Base-by-base conservation (phyloP, 805 yeast genomes). In the Saccharomycopsis fodiens region DNA sequence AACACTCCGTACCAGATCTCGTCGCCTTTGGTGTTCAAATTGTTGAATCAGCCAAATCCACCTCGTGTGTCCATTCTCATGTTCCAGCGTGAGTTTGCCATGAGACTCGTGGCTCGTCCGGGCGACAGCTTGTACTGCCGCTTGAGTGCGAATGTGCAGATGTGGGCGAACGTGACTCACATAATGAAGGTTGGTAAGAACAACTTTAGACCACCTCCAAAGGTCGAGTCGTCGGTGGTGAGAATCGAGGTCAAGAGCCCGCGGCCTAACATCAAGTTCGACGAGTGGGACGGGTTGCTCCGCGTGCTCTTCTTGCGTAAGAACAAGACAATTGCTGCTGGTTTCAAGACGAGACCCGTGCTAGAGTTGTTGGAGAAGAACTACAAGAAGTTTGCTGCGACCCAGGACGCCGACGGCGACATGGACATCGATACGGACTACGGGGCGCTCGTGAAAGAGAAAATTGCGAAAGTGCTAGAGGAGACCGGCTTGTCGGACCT, bases 81-180 rank as follows among this genome's bases (percentile, higher is more conserved):
- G 98, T 93, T 93, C 64, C 98, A 93, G 68, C 74, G 97, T 60
- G 98, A 93, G 61, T 93, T 93, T 59, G 98, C 98, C 2, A 64
- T 93, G 66, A 81, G 97, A 58, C 69, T 93, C 45, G 70, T 93
- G 44, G 98, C 98, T 1, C 77, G 95, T 55, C 97, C 98, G 0
- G 98, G 98, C n/a, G 97, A 93, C 56, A 64, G 86, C 1, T 69
- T 93, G 34, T 93, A 91, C 68, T 88, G 96, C 64, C 76, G 98
- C 58, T 72, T 93, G 45, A 83, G 95, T 27, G 97, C 96, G 25
- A 93, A 93, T 59, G 97, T 93, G 1, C 98, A 93, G 60, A 91
- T 93, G 97, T 93, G 97, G 97, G 96, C 97, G n/a, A 86, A 86
- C 54, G 97, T 93, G 13, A 88, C 95, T 5, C 98, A 93, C 62